Conservation (phyloP, 1,139 yeast genomes). For the Fermentozyma sake region DNA sequence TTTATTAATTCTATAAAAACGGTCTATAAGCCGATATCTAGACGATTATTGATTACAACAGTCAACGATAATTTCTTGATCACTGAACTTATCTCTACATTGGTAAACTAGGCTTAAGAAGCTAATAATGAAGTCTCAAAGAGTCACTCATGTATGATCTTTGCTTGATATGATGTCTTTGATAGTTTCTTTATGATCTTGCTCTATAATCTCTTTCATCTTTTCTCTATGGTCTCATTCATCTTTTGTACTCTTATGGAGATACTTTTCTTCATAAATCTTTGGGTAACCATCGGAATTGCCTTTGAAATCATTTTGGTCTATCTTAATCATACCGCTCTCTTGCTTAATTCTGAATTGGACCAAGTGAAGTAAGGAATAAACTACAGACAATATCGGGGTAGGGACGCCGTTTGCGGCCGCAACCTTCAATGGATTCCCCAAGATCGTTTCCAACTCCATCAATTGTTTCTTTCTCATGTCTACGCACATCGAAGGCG, state of each 20-base stretch:
- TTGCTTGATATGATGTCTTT: too few relatives aligned
- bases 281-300: conserved; percentile 28
- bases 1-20: too few relatives aligned
- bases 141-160: too few relatives aligned
- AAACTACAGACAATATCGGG: conserved; percentile 56
- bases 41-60: too few relatives aligned
- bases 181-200: too few relatives aligned
- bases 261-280: conserved; percentile 15
- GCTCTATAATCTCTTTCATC: too few relatives aligned
- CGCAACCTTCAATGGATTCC: conserved; percentile 66
- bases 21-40: too few relatives aligned
- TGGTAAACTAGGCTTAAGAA: too few relatives aligned
- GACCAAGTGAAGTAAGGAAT: conserved; percentile 51
- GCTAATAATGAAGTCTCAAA: too few relatives aligned
- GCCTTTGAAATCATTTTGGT: conserved; percentile 24
- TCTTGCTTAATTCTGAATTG: conserved; percentile 59
- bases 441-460: conserved; percentile 68
- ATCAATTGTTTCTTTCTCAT: conserved; percentile 62
- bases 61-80: too few relatives aligned
- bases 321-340: conserved; percentile 36
- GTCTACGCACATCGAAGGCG: conserved; percentile 77
- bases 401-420: conserved; percentile 48
- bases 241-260: not conserved
- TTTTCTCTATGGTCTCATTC: not conserved
- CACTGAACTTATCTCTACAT: too few relatives aligned